Conservation (phyloP, 371 early-diverging fungal genomes). For the Coemansia sp. region DNA sequence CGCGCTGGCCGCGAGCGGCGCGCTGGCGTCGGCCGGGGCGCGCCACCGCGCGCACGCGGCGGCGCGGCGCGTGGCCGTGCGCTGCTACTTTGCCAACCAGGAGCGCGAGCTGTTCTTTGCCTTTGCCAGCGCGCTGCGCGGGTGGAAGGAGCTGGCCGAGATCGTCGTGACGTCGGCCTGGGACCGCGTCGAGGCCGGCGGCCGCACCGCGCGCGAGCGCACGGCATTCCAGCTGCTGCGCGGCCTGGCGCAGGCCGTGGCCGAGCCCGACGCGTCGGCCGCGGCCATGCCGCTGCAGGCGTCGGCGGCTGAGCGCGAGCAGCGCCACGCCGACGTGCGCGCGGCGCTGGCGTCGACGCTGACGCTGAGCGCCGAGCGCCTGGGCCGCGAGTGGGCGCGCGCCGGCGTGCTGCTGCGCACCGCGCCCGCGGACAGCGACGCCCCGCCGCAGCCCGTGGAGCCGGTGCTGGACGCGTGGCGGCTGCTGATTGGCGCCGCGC, state of each 20-base stretch:
- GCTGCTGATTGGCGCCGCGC: slow-evolving; percentile 67
- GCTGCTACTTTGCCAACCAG: slow-evolving; percentile 65
- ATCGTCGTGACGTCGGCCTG: slow-evolving; percentile 68
- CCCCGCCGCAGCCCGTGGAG: slow-evolving; percentile 57
- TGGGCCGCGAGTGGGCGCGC: slow-evolving; percentile 42
- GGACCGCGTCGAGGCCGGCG: slow-evolving; percentile 36
- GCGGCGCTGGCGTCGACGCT: slow-evolving; percentile 41
- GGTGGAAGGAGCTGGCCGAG: slow-evolving; percentile 81
- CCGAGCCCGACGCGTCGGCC: slow-evolving; percentile 31
- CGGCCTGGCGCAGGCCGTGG: slow-evolving; percentile 22
- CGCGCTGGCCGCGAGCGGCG: slow-evolving; percentile 56
- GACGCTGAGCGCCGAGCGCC: slow-evolving; percentile 36
- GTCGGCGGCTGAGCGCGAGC: slow-evolving; percentile 32
- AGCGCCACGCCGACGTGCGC: slow-evolving; percentile 39
- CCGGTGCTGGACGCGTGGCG: slow-evolving; percentile 59
- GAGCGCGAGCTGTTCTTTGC: slow-evolving; percentile 63
- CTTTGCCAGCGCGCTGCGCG: slow-evolving; percentile 62
- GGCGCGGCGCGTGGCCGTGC: slow-evolving; percentile 57
- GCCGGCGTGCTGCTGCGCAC: slow-evolving; percentile 31
- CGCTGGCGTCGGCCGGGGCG: slow-evolving; percentile 50
- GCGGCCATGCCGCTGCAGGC: background rate
- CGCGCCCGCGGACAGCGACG: slow-evolving; percentile 29
- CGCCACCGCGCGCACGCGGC: slow-evolving; percentile 55
- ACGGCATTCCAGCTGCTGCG: slow-evolving; percentile 47
- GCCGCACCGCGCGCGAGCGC: slow-evolving; percentile 34